These are phyloP conservation scores for Arabidopsis hybrid DNA, from an alignment of 441 rosid genomes.

Conservation along the genomic window DNA sequence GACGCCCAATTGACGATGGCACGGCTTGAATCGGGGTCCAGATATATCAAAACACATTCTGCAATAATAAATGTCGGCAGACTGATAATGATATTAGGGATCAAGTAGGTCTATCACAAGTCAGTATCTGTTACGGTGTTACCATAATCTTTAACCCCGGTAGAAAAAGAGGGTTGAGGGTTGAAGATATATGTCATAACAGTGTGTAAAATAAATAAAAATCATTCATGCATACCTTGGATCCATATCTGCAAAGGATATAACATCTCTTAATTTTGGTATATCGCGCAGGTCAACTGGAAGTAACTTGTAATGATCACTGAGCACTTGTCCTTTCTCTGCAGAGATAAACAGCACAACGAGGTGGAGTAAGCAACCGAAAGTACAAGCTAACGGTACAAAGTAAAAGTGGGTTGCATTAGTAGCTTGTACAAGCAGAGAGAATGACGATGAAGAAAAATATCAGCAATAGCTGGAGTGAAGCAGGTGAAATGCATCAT, in stretches of 20 bases:
- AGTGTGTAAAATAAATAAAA: slow-evolving; percentile 22
- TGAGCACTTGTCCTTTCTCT: slow-evolving; percentile 90
- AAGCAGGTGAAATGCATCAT: slow-evolving; percentile 7
- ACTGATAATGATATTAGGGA: slow-evolving; percentile 82
- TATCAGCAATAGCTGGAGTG: slow-evolving; percentile 31
- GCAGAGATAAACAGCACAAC: slow-evolving; percentile 32
- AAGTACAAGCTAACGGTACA: slow-evolving; percentile 1
- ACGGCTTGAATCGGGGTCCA: slow-evolving; percentile 89
- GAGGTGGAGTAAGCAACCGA: slow-evolving; percentile 11
- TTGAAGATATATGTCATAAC: neutral
- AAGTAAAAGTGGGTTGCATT: slow-evolving; percentile 20
- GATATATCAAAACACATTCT: slow-evolving; percentile 97
- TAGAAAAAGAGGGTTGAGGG: slow-evolving; percentile 10
- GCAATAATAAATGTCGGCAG: slow-evolving; percentile 98
- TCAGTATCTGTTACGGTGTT: slow-evolving; percentile 15
- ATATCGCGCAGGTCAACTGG: slow-evolving; percentile 87
- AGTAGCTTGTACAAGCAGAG: slow-evolving; percentile 2
- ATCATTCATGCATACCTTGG: slow-evolving; percentile 60
- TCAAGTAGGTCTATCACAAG: slow-evolving; percentile 41
- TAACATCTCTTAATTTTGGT: slow-evolving; percentile 69
- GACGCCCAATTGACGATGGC: slow-evolving; percentile 87
- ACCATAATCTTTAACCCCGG: neutral
- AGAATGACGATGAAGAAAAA: slow-evolving; percentile 7
- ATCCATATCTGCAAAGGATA: slow-evolving; percentile 79
- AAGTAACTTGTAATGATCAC: slow-evolving; percentile 91